Evolutionary conservation across 371 early-diverging fungal genomes (phyloP).

Genomic region (Mortierella polycephala): DNA sequence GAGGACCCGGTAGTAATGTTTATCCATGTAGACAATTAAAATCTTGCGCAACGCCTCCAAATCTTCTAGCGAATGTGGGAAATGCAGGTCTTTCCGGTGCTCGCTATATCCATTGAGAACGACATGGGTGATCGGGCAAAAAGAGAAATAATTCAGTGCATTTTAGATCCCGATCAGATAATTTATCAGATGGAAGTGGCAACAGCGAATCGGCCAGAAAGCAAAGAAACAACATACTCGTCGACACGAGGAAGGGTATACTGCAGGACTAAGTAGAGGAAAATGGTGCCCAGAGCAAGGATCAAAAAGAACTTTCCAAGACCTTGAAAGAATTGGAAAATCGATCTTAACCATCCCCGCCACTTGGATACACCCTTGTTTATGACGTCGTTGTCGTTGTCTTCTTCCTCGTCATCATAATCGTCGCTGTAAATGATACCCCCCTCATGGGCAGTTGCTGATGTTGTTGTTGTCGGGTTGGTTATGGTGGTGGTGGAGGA

Average conservation of each 20-base stretch:
- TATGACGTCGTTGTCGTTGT: not conserved
- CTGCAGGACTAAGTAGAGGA: slow-evolving; percentile 34
- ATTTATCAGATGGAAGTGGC: slow-evolving; percentile 4
- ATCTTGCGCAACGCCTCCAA: slow-evolving; percentile 64
- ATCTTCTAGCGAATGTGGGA: slow-evolving; percentile 68
- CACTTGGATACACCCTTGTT: slow-evolving; percentile 8
- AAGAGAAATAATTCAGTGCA: not conserved
- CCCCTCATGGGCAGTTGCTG: not conserved
- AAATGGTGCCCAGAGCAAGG: slow-evolving; percentile 40
- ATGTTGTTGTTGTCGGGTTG: slow-evolving; percentile 2
- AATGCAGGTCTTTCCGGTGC: slow-evolving; percentile 63
- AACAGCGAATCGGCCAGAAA: not conserved
- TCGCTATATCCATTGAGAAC: slow-evolving; percentile 51
- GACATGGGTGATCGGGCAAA: not conserved
- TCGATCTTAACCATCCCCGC: slow-evolving; percentile 28
- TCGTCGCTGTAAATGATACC: not conserved
- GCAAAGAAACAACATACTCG: slow-evolving; percentile 29
- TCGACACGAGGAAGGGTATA: slow-evolving; percentile 52
- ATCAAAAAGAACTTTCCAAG: slow-evolving; percentile 52
- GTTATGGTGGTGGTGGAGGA: not conserved
- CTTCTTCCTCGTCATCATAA: slow-evolving; percentile 7
- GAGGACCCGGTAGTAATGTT: slow-evolving; percentile 67
- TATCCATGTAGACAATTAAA: slow-evolving; percentile 65
- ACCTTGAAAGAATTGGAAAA: slow-evolving; percentile 36
- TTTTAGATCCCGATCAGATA: too few relatives aligned